Evolutionary conservation across 2,329 filamentous ascomycete species (phyloP).

Genomic region (Fusarium pseudocircinatum): DNA sequence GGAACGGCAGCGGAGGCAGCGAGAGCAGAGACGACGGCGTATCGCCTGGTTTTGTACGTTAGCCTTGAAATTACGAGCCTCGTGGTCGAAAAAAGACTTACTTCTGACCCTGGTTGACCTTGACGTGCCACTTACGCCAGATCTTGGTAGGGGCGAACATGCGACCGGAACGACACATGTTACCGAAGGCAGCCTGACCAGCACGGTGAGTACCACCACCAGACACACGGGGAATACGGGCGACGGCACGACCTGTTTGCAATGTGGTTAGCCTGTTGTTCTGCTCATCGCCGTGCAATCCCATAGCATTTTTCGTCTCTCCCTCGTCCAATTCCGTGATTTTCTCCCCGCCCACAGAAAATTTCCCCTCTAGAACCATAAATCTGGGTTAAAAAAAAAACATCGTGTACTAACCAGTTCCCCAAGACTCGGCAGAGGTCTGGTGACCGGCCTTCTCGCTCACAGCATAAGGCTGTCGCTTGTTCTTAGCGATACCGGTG

Average conservation of each 20-base stretch:
- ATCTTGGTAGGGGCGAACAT: slow-evolving; percentile 99
- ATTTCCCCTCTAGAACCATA: slow-evolving; percentile 19
- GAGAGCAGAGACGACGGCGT: slow-evolving; percentile 96
- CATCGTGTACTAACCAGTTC: slow-evolving; percentile 80
- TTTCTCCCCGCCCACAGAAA: slow-evolving; percentile 28
- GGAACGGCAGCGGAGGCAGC: slow-evolving; percentile 95
- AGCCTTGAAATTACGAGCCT: slow-evolving; percentile 12
- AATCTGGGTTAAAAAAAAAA: neutral
- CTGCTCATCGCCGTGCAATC: neutral
- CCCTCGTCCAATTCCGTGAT: neutral
- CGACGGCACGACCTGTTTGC: slow-evolving; percentile 88
- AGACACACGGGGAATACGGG: slow-evolving; percentile 99
- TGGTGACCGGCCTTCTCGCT: slow-evolving; percentile 99
- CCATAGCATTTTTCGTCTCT: neutral
- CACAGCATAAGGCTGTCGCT: slow-evolving; percentile 98
- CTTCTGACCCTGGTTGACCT: slow-evolving; percentile 99
- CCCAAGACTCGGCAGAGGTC: slow-evolving; percentile 99
- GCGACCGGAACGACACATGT: slow-evolving; percentile 99
- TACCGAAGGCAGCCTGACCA: slow-evolving; percentile 99
- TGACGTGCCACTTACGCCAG: slow-evolving; percentile 99
- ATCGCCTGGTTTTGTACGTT: slow-evolving; percentile 71
- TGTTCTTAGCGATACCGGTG: slow-evolving; percentile 99
- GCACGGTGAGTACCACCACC: slow-evolving; percentile 99
- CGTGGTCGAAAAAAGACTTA: slow-evolving; percentile 55
- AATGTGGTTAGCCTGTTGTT: slow-evolving; percentile 38